phyloP scores from a whole-genome alignment of 2,329 filamentous ascomycete genomes.

The Scedosporium boydii region DNA sequence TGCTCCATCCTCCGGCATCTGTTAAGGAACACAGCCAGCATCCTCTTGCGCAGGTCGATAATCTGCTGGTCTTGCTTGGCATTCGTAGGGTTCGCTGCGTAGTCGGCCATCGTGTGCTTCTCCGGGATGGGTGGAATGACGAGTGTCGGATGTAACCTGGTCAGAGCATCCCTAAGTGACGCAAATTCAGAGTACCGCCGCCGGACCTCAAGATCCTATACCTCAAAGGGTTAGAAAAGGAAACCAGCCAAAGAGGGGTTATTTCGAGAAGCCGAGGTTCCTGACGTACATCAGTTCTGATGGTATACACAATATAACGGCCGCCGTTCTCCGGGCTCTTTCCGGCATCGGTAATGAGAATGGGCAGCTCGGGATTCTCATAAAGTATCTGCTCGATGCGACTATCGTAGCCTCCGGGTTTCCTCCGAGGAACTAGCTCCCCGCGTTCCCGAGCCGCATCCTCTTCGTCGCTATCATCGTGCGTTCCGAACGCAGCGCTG shows the following conservation, averaged over 20 bases:
- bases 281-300: slow-evolving; percentile 71
- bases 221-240: neutral
- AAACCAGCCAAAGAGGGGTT: neutral
- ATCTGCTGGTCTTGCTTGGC: slow-evolving; percentile 97
- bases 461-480: slow-evolving; percentile 35
- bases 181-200: slow-evolving; percentile 95
- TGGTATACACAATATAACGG: slow-evolving; percentile 94
- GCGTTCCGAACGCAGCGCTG: slow-evolving; percentile 12
- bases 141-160: slow-evolving; percentile 85
- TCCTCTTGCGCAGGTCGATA: slow-evolving; percentile 91
- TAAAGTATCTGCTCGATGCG: slow-evolving; percentile 96
- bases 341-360: slow-evolving; percentile 87
- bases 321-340: slow-evolving; percentile 91
- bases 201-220: slow-evolving; percentile 85
- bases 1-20: slow-evolving; percentile 88
- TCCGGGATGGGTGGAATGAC: slow-evolving; percentile 96
- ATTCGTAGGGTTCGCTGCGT: slow-evolving; percentile 93
- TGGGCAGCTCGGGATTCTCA: slow-evolving; percentile 82
- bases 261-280: neutral
- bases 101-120: slow-evolving; percentile 98
- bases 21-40: slow-evolving; percentile 93
- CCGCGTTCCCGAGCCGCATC: slow-evolving; percentile 31
- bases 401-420: slow-evolving; percentile 85
- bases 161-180: slow-evolving; percentile 78
- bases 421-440: slow-evolving; percentile 46